A percentile compares a stretch with the other conserved stretches of the same genome.
phyloP scores from a whole-genome alignment of 1,139 yeast genomes.

The Taphrina sp. region DNA sequence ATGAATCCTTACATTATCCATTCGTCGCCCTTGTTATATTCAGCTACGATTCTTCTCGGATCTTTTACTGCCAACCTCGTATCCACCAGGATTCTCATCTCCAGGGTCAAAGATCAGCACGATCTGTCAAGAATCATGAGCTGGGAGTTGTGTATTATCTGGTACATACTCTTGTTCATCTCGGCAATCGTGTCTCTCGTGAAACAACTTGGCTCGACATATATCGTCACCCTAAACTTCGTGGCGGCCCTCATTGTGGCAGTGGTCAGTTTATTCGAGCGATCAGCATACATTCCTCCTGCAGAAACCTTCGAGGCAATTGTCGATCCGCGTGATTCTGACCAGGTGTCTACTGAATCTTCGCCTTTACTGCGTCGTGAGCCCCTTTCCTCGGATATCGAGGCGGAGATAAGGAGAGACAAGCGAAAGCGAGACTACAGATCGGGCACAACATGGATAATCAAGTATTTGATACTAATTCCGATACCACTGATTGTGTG shows the following conservation, averaged over 20 bases:
- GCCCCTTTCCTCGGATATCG: slow-evolving; percentile 20
- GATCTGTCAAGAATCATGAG: slow-evolving; percentile 31
- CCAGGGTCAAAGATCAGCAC: slow-evolving; percentile 25
- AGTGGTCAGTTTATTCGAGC: slow-evolving; percentile 29
- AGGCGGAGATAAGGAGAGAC: slow-evolving; percentile 3
- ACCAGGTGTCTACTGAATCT: slow-evolving; percentile 22
- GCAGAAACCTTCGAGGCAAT: slow-evolving; percentile 29
- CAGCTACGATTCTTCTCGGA: slow-evolving; percentile 37
- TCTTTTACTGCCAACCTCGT: slow-evolving; percentile 34
- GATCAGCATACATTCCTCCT: slow-evolving; percentile 30
- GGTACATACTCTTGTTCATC: slow-evolving; percentile 28
- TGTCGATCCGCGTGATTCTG: slow-evolving; percentile 16
- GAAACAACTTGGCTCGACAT: slow-evolving; percentile 27
- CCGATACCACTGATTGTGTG: slow-evolving; percentile 36
- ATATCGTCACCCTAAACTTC: slow-evolving; percentile 30
- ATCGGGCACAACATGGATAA: slow-evolving; percentile 32
- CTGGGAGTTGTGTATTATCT: slow-evolving; percentile 32
- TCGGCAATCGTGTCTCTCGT: slow-evolving; percentile 25
- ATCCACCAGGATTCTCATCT: slow-evolving; percentile 25
- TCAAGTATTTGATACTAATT: slow-evolving; percentile 25
- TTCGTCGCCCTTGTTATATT: slow-evolving; percentile 36
- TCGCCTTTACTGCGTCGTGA: slow-evolving; percentile 23
- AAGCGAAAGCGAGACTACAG: slow-evolving; percentile 29
- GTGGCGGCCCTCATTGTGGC: slow-evolving; percentile 29
- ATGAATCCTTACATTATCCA: slow-evolving; percentile 37